phyloP scores from a whole-genome alignment of 2,329 filamentous ascomycete species.

The Neodidymelliopsis sp. region DNA sequence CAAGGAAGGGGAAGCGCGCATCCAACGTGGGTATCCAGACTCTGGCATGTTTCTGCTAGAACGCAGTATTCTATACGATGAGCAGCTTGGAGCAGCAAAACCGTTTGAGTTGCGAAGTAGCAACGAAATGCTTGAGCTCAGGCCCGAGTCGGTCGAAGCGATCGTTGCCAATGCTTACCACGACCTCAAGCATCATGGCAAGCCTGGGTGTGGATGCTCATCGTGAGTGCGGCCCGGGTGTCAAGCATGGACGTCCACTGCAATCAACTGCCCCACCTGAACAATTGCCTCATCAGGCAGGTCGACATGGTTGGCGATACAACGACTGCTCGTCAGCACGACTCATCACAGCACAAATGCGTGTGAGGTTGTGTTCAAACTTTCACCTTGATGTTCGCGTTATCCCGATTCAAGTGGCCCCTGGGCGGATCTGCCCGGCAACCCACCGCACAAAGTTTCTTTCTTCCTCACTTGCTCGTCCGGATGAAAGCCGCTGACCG shows the following conservation, averaged over 20 bases:
- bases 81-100: conserved; percentile 28
- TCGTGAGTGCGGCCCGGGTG: conserved; percentile 15
- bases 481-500: conserved; percentile 10
- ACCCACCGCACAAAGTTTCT: conserved; percentile 8
- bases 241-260: conserved; percentile 8
- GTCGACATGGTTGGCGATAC: conserved; percentile 2
- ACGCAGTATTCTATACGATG: conserved; percentile 49
- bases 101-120: conserved; percentile 38
- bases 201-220: conserved; percentile 46
- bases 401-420: background rate
- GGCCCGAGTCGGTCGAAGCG: conserved; percentile 25
- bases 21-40: conserved; percentile 48
- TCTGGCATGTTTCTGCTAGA: conserved; percentile 51
- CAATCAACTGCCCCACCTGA: conserved; percentile 10
- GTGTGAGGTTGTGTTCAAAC: background rate
- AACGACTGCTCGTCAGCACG: background rate
- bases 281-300: conserved; percentile 10
- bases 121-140: conserved; percentile 27
- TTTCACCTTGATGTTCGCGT: background rate
- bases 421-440: conserved; percentile 15
- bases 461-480: conserved; percentile 1
- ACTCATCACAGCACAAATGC: conserved; percentile 12
- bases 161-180: conserved; percentile 31
- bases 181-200: conserved; percentile 30
- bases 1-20: conserved; percentile 44